Base-by-base conservation (phyloP, 768 basidiomycete genomes). In the Fomitopsis serialis region DNA sequence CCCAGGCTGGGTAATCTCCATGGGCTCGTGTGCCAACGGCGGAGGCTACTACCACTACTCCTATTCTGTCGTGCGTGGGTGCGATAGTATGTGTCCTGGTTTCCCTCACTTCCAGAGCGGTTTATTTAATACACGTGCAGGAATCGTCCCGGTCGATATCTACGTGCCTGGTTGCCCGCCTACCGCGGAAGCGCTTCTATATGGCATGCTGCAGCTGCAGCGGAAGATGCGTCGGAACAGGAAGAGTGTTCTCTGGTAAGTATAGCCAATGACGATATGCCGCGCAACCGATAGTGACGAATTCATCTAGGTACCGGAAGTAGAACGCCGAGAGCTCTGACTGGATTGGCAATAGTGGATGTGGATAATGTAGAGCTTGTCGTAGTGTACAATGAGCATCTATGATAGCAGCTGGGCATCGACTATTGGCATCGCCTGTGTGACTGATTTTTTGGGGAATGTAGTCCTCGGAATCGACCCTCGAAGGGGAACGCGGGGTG, bases 21-120 rank as follows among this genome's bases (percentile, higher is more conserved):
- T 99, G 97, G 97, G 97, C 44, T 98, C 96, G 4, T 99, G 97
- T 70, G 97, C 97, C 17, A 98, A 98, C 69, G 97, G 97, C 27
- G 93, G 94, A 52, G 94, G 93, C 15, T 95, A 94, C 75, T 94
- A 95, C 70, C 94, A 96, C 73, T 97, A 98, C 70, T 97, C 96
- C 24, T 99, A 99, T 72, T 94, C 95, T 25, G 97, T 99, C 57
- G 97, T 98, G 35, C 86, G 97, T 45, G 97, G 97, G 15, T 98
- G 96, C 69, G 97, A 99, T 76, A 84, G 97, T 89, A 68, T 54
- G 88, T 72, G 27, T 10, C 69, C 35, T 32, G 6, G 29, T 11
- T 11, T 32, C 29, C 5, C 37, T 49, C n/a, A 29, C 47, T 13
- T 48, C 50, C 17, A 40, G 19, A 11, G 29, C 29, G 5, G 29